Base-by-base conservation (phyloP, 2,329 filamentous ascomycete species). In the Endothia cerciana region DNA sequence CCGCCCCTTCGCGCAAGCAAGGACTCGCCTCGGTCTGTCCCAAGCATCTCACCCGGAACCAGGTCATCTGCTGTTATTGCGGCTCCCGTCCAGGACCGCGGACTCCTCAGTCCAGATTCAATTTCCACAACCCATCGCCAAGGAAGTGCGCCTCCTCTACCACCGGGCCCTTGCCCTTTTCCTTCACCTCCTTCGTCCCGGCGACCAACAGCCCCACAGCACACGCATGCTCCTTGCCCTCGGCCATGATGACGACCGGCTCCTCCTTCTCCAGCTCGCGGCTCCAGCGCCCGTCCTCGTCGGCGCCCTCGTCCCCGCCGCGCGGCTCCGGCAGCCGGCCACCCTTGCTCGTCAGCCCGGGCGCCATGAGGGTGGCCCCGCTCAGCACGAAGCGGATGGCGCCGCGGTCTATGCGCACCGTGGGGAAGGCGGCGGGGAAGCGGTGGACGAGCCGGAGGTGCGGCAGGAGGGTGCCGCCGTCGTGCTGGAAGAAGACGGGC, bases 321-420 rank as follows among this genome's bases (percentile, higher is more conserved):
- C 69, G 70, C 6, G 80, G 77, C 69, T 86, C 80, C 0, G 95
- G 95, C 73, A 99, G 79, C 58, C 91, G 78, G 0, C 95, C 95
- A 0, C 95, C 95, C 0, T 88, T 79, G 25, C 89, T 93, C 36
- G 95, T 99, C 72, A 99, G 79, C 0, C 95, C 95, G 0, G 95
- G 95, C 1, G 93, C 94, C 95, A 99, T 99, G 69, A 99, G 89
- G 17, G 94, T 93, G 0, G 95, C 95, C 55, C 95, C 95, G 0
- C 89, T 92, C 1, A 99, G 87, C 33, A 99, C 94, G 80, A 99
- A 99, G 68, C 95, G 92, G 74, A 99, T 98, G 5, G 95, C 95
- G 69, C 95, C 95, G 60, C 95, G 88, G 78, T 99, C 95, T 77
- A 98, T 97, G 66, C 94, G 90, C 65, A 99, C 84, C 62, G 87